Base-by-base conservation (phyloP, 2,329 filamentous ascomycete genomes). In the Botrytis medusae region DNA sequence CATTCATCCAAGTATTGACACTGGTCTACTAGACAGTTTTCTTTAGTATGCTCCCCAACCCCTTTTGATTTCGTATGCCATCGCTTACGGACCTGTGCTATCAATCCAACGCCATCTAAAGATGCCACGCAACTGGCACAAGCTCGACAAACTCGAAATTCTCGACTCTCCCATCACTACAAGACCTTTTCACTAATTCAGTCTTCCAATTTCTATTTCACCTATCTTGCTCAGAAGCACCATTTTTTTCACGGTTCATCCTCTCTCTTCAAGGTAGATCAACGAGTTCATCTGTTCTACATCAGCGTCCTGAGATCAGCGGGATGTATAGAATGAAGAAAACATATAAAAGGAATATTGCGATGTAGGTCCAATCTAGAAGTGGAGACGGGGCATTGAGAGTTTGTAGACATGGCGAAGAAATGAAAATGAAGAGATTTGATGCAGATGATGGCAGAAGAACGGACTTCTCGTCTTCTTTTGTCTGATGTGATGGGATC, bases 401-500 rank as follows among this genome's bases (percentile, higher is more conserved):
- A 5, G 5, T 65, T 42, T 20, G 34, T 29, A 4, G 2, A 10
- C 60, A 32, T 71, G 34, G 25, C 32, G 44, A 40, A 57, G 32
- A 2, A 9, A 32, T 20, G 9, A 40, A 16, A 25, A 37, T 65
- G 44, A n/a, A 57, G 18, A 54, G 46, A 8, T 40, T 29, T 16
- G 29, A 32, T 18, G 34, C 40, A 10, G 37, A 64, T 57, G 34
- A 57, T 42, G 46, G 25, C 7, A 64, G 44, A 46, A 40, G 69
- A 22, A 72, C 60, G 8, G 60, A 57, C 32, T 72, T 72, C 46
- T 67, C 37, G 10, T 37, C 69, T 8, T 46, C 46, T 3, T 71
- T 65, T 57, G 20, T 67, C 44, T 18, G 9, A 57, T 42, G 10
- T 32, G 25, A 64, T 32, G 18, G 40, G 18, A 46, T 14, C 42